A percentile compares a stretch with the other conserved stretches of the same genome.
phyloP scores from a whole-genome alignment of 2,329 filamentous ascomycete genomes.

The Aaosphaeria pasadenensis region DNA sequence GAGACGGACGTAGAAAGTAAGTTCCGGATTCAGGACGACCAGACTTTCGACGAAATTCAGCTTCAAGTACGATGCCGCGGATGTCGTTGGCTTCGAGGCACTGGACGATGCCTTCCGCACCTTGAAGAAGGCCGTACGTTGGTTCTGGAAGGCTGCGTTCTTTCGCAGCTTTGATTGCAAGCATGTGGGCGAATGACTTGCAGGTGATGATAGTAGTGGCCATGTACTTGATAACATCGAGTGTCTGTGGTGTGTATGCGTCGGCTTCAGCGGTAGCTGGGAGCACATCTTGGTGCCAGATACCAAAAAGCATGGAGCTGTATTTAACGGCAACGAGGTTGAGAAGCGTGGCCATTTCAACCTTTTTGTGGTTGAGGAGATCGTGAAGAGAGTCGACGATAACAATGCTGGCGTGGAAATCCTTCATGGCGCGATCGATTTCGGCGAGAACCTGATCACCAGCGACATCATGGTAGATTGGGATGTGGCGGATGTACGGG shows the following conservation, averaged over 20 bases:
- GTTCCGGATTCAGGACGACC: slow-evolving; percentile 73
- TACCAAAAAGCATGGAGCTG: slow-evolving; percentile 67
- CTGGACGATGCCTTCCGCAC: slow-evolving; percentile 73
- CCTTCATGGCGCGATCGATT: slow-evolving; percentile 16
- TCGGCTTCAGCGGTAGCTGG: slow-evolving; percentile 39
- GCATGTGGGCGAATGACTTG: slow-evolving; percentile 69
- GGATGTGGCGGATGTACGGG: slow-evolving; percentile 66
- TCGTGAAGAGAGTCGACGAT: slow-evolving; percentile 78
- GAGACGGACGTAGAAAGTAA: slow-evolving; percentile 49
- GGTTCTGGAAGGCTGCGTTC: slow-evolving; percentile 74
- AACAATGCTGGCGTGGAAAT: slow-evolving; percentile 52
- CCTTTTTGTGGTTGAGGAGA: slow-evolving; percentile 41
- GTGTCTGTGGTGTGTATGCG: slow-evolving; percentile 50
- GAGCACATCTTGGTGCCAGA: slow-evolving; percentile 81
- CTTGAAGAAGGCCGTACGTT: slow-evolving; percentile 73
- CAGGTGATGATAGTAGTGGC: slow-evolving; percentile 82
- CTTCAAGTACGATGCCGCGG: slow-evolving; percentile 68
- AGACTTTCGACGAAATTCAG: slow-evolving; percentile 83
- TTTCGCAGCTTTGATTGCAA: slow-evolving; percentile 70
- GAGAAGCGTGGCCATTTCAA: slow-evolving; percentile 58
- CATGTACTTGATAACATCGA: slow-evolving; percentile 74
- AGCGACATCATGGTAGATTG: slow-evolving; percentile 62
- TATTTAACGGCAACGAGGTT: slow-evolving; percentile 69
- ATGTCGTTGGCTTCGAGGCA: slow-evolving; percentile 57
- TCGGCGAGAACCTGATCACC: slow-evolving; percentile 42